Conservation (phyloP, 2,329 filamentous ascomycete species). For the Trichoderma hamatum region DNA sequence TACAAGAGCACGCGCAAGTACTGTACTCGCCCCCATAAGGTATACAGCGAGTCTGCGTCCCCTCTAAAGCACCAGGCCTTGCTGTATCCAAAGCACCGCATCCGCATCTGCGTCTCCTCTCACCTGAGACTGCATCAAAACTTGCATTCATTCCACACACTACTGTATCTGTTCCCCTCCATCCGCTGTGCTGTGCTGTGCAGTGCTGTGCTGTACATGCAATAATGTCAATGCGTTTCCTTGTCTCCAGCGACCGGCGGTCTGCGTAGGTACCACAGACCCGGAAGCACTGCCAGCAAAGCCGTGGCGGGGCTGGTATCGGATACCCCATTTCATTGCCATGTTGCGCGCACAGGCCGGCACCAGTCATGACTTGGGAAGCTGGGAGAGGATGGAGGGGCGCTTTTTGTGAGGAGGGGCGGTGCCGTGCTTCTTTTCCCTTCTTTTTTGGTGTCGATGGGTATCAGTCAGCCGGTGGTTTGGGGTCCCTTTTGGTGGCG, state of each 20-base stretch:
- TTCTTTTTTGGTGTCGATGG: neutral
- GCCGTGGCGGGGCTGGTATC: slow-evolving; percentile 16
- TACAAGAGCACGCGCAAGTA: neutral
- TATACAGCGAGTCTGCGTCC: neutral
- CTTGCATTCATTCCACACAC: neutral
- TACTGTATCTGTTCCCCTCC: neutral
- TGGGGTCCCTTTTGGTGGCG: neutral
- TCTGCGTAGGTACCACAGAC: slow-evolving; percentile 25
- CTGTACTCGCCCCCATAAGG: neutral
- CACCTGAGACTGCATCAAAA: neutral
- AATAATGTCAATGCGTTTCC: neutral
- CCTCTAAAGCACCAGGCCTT: neutral
- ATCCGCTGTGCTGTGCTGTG: neutral
- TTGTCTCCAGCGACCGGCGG: slow-evolving; percentile 17
- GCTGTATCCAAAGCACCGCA: neutral
- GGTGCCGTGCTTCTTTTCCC: neutral
- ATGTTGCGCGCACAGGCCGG: slow-evolving; percentile 10
- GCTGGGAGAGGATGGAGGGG: neutral
- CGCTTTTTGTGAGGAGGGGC: neutral
- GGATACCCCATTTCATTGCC: slow-evolving; percentile 12
- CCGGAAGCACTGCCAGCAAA: slow-evolving; percentile 23
- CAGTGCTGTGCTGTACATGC: neutral
- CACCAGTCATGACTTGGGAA: neutral
- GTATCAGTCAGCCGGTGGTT: neutral
- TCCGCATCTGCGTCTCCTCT: neutral